Evolutionary conservation across 2,329 filamentous ascomycete species (phyloP).

Genomic region (Colletotrichum sojae): DNA sequence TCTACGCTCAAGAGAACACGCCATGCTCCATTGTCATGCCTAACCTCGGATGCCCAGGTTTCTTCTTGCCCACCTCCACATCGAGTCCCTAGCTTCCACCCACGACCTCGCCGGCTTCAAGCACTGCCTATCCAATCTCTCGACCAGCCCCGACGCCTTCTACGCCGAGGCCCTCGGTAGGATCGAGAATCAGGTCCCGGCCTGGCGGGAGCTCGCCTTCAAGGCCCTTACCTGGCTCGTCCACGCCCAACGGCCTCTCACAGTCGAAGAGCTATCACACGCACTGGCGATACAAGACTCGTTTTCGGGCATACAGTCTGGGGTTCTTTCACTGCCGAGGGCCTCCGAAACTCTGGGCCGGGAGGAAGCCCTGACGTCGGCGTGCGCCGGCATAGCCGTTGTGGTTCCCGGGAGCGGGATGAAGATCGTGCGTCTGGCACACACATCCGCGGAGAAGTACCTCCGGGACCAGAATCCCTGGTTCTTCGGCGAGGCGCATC

Average conservation of each 20-base stretch:
- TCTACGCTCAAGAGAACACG: neutral
- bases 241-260: neutral
- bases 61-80: slow-evolving; percentile 24
- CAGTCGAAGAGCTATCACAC: slow-evolving; percentile 21
- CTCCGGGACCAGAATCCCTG: neutral
- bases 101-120: slow-evolving; percentile 5
- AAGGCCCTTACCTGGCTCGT: slow-evolving; percentile 18
- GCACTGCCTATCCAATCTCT: neutral
- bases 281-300: slow-evolving; percentile 6
- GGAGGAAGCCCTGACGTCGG: slow-evolving; percentile 11
- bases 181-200: neutral
- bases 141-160: slow-evolving; percentile 1
- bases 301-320: neutral
- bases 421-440: slow-evolving; percentile 11
- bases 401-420: neutral
- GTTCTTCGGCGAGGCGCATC: neutral
- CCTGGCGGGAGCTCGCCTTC: neutral
- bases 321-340: neutral
- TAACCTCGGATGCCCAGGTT: neutral
- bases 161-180: slow-evolving; percentile 2
- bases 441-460: slow-evolving; percentile 12
- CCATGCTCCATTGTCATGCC: neutral
- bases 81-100: slow-evolving; percentile 6
- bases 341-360: neutral
- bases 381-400: slow-evolving; percentile 20